Conservation (phyloP, 306 rosid genomes). For the Elaeagnus macrophylla region DNA sequence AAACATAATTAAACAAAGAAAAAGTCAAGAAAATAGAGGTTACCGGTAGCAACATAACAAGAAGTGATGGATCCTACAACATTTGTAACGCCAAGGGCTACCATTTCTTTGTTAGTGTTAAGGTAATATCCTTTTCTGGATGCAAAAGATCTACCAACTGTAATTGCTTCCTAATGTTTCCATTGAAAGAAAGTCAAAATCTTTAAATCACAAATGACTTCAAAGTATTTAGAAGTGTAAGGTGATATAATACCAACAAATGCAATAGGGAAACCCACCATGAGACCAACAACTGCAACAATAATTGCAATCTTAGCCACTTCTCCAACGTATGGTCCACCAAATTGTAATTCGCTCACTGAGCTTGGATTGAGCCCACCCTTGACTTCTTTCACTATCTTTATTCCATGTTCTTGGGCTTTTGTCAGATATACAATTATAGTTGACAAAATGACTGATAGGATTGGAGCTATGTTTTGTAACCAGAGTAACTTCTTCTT, state of each 20-base stretch:
- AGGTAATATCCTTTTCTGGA: conserved; percentile 71
- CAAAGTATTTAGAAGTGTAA: not conserved
- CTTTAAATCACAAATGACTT: no score
- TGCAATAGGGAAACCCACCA: conserved; percentile 31
- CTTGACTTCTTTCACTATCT: conserved; percentile 57
- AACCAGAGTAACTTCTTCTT: conserved; percentile 71
- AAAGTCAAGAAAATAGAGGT: not conserved
- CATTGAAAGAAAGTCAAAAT: no score
- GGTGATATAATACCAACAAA: not conserved
- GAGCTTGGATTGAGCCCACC: conserved; percentile 73
- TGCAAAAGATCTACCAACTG: conserved; percentile 87
- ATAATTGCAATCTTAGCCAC: conserved; percentile 71
- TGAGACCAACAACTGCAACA: conserved; percentile 68
- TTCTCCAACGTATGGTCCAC: conserved; percentile 51
- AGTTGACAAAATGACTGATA: conserved; percentile 70
- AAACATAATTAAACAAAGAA: no score
- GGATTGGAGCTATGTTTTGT: conserved; percentile 66
- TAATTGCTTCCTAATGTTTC: conserved; percentile 51
- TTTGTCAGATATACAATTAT: conserved; percentile 54
- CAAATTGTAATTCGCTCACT: conserved; percentile 45
- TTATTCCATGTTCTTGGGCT: conserved; percentile 77
- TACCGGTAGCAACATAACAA: conserved; percentile 87
- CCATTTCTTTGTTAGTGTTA: conserved; percentile 88
- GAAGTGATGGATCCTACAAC: conserved; percentile 80
- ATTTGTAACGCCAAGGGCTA: conserved; percentile 84